A percentile compares a stretch with the other conserved stretches of the same genome.
Evolutionary conservation across 495 filamentous ascomycete genomes (phyloP).

Genomic region (Pyrenula massariospora): DNA sequence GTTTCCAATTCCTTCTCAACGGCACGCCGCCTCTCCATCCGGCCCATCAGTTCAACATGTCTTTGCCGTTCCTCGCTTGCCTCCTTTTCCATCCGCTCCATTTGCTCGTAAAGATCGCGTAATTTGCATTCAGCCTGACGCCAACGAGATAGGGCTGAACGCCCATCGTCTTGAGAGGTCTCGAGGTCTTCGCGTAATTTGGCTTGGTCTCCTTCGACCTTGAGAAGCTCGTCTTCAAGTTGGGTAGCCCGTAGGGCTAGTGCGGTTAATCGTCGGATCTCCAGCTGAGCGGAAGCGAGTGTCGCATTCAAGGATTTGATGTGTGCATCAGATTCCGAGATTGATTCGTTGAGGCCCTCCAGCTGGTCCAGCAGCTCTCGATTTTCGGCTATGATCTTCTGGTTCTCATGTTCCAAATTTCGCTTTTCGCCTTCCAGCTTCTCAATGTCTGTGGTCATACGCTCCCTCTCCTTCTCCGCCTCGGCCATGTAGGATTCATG

Average conservation of each 20-base stretch:
- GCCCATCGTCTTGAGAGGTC: slow-evolving; percentile 55
- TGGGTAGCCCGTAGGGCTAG: slow-evolving; percentile 63
- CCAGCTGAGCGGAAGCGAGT: slow-evolving; percentile 61
- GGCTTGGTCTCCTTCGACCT: slow-evolving; percentile 71
- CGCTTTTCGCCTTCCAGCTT: slow-evolving; percentile 66
- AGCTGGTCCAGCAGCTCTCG: slow-evolving; percentile 65
- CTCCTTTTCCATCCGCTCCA: slow-evolving; percentile 82
- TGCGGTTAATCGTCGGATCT: slow-evolving; percentile 58
- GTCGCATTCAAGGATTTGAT: slow-evolving; percentile 59
- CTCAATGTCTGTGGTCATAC: slow-evolving; percentile 59
- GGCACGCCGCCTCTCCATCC: slow-evolving; percentile 64
- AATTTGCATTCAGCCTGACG: slow-evolving; percentile 67
- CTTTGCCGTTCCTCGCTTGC: slow-evolving; percentile 70
- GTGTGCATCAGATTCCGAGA: slow-evolving; percentile 63
- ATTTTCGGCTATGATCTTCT: slow-evolving; percentile 67
- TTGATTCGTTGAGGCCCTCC: slow-evolving; percentile 63
- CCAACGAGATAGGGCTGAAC: slow-evolving; percentile 69
- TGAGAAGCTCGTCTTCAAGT: slow-evolving; percentile 64
- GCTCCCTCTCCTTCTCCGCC: slow-evolving; percentile 67
- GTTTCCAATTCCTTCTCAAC: slow-evolving; percentile 68
- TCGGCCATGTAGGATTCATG: slow-evolving; percentile 91
- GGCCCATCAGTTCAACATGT: slow-evolving; percentile 66
- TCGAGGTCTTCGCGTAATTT: slow-evolving; percentile 53
- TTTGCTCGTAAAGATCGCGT: slow-evolving; percentile 64
- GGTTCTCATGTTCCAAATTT: slow-evolving; percentile 62